Base-by-base conservation (phyloP, 495 filamentous ascomycete species). In the Penicillium mononematosum region DNA sequence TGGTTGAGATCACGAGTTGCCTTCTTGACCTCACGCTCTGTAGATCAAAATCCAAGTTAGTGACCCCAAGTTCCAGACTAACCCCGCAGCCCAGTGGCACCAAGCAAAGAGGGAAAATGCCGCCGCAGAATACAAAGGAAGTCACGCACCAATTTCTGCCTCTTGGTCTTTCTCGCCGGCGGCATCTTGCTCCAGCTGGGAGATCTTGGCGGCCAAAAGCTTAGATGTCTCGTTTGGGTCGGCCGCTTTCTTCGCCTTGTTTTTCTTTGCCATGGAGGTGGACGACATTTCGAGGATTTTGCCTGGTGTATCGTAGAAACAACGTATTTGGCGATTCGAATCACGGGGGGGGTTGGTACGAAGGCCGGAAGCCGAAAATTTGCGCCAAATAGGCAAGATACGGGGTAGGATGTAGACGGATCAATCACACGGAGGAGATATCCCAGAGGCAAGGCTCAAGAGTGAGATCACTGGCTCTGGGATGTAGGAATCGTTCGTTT, bases 151-250 rank as follows among this genome's bases (percentile, higher is more conserved):
- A 71, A 98, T 97, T 77, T 97, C 94, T 55, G 84, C 85, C 70
- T 96, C 92, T 72, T 97, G 90, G 59, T 97, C 92, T 75, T 94
- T 96, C 62, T 97, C 92, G 51, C 90, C 90, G 22, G 91, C 91
- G 50, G 87, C 87, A 79, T 96, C 91, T 38, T 88, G 86, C 71
- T 98, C 94, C 60, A 98, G 75, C 78, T 98, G 95, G 24, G 92
- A 93, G 62, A 98, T 97, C 72, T 93, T 92, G 29, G 91, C 90
- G 27, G 90, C 88, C 47, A 98, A 81, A 54, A 96, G 81, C 75
- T 97, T 96, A 39, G 88, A 89, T 11, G 90, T 89, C 64, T 97
- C 91, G 62, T 81, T 88, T 39, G 89, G 86, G 70, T 96, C 92
- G 31, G 88, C 73, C 29, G 82, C 70, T 72, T 90, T 90, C 76